Evolutionary conservation across 1,284 basidiomycete genomes (phyloP), one percentile per base, ranked within the genome.

Genomic region (Leccinum olivaceoglutinosum): DNA sequence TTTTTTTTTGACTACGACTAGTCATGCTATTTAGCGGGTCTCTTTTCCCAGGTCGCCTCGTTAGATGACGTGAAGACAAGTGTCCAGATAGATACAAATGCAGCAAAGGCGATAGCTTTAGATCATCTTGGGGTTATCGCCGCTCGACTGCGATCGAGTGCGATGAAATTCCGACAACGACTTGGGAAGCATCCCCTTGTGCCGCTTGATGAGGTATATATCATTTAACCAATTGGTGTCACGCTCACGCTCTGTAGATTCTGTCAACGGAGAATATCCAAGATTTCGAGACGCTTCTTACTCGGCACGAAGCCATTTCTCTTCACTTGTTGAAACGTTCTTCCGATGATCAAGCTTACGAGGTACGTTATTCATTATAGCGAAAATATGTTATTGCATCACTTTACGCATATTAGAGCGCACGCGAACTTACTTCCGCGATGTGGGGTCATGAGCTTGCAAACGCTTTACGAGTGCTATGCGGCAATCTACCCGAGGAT

Each of bases 111-210:
- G 0, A 86, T 98, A 64, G 93, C 95, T 0, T 80, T 98, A 29
- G 96, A 99, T 73, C 93, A 98, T 75, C 81, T 98, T 1, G 96
- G 96, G 7, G 81, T 90, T n/a, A 92, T 98, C 62, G 95, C 91
- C 18, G 90, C 94, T 1, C 85, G 86, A 54, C 81, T 98, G 49
- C 84, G 92, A 29, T 79, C 83, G 0, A 85, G 83, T 29, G 74
- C 76, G 57, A 71, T 89, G 54, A 89, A 84, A 65, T 81, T 84
- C 56, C 79, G 81, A 62, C 71, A 71, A 36, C 72, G 74, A n/a
- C 68, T 66, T n/a, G 63, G 66, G 29, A 64, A 68, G 9, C 75
- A 77, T 61, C 67, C 66, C 54, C 68, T 88, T 61, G 81, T 81
- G 64, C 81, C 89, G 2, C 71, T 94, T 29, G 90, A 93, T 55